These are phyloP conservation scores for Colletotrichum camelliae DNA, from an alignment of 2,329 filamentous ascomycete species.

Conservation along the genomic window DNA sequence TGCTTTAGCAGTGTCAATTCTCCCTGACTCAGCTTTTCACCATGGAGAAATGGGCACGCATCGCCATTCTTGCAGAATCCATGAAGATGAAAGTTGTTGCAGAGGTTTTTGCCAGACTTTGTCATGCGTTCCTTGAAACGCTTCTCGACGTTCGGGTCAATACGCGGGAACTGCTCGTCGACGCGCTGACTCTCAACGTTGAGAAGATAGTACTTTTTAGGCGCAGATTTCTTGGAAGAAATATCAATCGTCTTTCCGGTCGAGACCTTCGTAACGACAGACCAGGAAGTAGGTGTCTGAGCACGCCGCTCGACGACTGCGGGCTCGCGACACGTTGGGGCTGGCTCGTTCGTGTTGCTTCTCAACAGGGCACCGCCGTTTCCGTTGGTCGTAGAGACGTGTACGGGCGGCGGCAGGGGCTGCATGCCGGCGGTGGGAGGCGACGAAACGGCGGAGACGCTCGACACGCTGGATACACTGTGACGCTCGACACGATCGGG, in stretches of 20 bases:
- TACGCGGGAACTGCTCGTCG: constrained; percentile 30
- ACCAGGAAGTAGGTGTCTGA: constrained; percentile 25
- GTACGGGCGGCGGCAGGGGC: not conserved
- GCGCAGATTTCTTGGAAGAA: constrained; percentile 25
- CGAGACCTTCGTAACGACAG: constrained; percentile 22
- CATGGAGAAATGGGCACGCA: constrained; percentile 25
- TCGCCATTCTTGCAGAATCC: constrained; percentile 22
- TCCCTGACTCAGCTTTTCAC: constrained; percentile 15
- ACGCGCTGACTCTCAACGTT: constrained; percentile 36
- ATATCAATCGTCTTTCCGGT: constrained; percentile 30
- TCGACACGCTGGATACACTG: not conserved
- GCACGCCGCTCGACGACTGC: not conserved
- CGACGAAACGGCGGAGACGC: not conserved
- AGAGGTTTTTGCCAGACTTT: constrained; percentile 22
- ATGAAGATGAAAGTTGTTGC: constrained; percentile 26
- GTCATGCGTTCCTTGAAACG: constrained; percentile 23
- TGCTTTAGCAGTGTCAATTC: constrained; percentile 25
- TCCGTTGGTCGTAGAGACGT: not conserved
- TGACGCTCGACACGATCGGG: constrained; percentile 1
- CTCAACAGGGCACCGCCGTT: not conserved
- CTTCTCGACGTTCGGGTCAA: constrained; percentile 23
- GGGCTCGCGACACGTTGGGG: not conserved
- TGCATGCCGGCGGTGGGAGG: not conserved
- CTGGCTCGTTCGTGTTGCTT: not conserved
- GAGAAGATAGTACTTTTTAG: constrained; percentile 29